These are phyloP conservation scores for Eimeria brunetti DNA, from an alignment of 169 alveolate genomes.

Conservation along the genomic window DNA sequence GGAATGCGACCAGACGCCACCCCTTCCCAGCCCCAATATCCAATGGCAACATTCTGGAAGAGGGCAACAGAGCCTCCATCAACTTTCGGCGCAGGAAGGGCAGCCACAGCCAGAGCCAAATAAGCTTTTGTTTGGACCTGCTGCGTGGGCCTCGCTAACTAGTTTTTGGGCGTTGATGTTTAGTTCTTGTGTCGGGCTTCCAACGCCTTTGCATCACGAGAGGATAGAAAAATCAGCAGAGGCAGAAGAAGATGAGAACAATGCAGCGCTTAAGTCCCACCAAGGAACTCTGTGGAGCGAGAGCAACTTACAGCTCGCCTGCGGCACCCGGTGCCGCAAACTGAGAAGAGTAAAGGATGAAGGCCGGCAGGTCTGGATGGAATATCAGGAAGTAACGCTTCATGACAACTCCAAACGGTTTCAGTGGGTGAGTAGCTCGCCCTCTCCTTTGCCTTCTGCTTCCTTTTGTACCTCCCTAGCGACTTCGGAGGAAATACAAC, in stretches of 20 bases:
- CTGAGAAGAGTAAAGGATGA: slow-evolving; percentile 38
- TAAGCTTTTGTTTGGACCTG: neutral
- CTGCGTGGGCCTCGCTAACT: neutral
- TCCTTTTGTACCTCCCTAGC: neutral
- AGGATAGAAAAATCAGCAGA: neutral
- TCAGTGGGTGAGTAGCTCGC: slow-evolving; percentile 2
- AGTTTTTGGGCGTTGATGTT: neutral
- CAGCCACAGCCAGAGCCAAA: neutral
- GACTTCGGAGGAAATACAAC: neutral
- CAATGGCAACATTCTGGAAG: neutral
- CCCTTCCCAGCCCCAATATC: neutral
- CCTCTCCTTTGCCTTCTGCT: neutral
- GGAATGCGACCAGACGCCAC: neutral
- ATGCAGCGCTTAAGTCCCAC: neutral
- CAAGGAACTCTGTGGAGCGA: slow-evolving; percentile 6
- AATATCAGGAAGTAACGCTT: slow-evolving; percentile 31
- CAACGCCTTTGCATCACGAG: neutral
- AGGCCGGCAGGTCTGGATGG: slow-evolving; percentile 52
- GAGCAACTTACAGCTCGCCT: neutral
- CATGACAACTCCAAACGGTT: slow-evolving; percentile 31
- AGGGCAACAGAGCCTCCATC: neutral
- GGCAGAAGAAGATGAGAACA: neutral
- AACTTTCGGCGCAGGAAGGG: neutral
- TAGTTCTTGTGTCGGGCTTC: neutral
- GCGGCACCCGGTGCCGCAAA: slow-evolving; percentile 35